A percentile compares a stretch with the other conserved stretches of the same genome.
Evolutionary conservation across 345 rosid species (phyloP).

Genomic region (Hibiscus mutabilis): DNA sequence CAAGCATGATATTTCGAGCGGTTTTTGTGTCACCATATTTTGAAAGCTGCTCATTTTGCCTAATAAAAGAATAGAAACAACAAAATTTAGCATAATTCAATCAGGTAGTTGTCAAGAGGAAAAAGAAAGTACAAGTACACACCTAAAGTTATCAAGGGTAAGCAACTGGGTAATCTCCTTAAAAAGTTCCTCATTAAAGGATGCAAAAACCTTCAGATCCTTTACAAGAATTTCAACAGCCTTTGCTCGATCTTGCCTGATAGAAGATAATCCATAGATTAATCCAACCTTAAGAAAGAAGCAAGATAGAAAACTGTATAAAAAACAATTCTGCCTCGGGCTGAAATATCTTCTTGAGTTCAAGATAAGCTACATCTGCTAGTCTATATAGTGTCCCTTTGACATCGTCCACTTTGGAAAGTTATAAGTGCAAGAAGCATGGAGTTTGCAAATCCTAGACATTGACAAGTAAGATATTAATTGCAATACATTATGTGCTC

Average conservation of each 20-base stretch:
- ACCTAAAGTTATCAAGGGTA: constrained; percentile 77
- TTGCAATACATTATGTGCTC: background rate
- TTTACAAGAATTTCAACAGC: constrained; percentile 78
- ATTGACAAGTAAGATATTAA: background rate
- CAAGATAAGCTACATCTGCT: background rate
- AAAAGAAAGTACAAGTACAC: constrained; percentile 8
- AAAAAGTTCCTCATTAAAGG: constrained; percentile 66
- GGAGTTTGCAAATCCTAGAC: background rate
- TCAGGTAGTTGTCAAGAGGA: background rate
- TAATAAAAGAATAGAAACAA: constrained; percentile 18
- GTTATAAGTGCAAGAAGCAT: background rate
- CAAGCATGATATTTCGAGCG: constrained; percentile 63
- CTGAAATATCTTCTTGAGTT: background rate
- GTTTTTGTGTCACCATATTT: constrained; percentile 76
- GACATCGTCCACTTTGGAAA: background rate
- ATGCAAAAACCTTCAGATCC: constrained; percentile 69
- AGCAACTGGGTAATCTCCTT: constrained; percentile 76
- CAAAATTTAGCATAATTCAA: constrained; percentile 1
- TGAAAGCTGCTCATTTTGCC: constrained; percentile 82
- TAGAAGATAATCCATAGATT: constrained; percentile 12
- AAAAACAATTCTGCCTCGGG: background rate
- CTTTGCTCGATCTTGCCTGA: constrained; percentile 67
- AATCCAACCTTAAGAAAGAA: background rate
- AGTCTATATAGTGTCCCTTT: background rate
- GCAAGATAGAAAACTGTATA: background rate